Conservation (phyloP, 768 basidiomycete species). For the Flagelloscypha sp. region DNA sequence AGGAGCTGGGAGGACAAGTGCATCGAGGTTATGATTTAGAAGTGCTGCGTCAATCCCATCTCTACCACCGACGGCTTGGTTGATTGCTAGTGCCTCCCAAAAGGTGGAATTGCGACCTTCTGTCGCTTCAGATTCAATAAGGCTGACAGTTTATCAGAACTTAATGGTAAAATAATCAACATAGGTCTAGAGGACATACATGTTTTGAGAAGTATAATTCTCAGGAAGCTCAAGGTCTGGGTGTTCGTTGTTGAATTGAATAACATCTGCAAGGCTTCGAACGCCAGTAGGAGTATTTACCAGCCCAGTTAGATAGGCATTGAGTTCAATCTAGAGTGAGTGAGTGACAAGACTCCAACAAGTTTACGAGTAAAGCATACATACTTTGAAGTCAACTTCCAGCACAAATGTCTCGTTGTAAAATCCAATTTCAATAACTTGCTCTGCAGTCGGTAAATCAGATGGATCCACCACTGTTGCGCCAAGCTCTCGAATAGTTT, state of each 20-base stretch:
- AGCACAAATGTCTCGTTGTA: conserved; percentile 27
- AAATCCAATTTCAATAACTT: conserved; percentile 19
- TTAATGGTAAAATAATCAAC: neutral
- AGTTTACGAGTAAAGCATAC: conserved; percentile 1
- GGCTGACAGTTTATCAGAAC: conserved; percentile 6
- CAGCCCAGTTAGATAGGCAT: conserved; percentile 29
- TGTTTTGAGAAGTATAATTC: conserved; percentile 26
- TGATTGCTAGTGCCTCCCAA: conserved; percentile 18
- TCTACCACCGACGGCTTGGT: conserved; percentile 21
- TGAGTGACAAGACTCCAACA: neutral
- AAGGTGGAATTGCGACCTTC: conserved; percentile 21
- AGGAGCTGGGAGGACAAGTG: conserved; percentile 22
- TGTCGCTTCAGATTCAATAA: conserved; percentile 5
- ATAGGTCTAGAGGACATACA: conserved; percentile 19
- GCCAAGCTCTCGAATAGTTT: conserved; percentile 28
- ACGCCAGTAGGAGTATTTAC: conserved; percentile 32
- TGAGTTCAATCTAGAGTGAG: conserved; percentile 26
- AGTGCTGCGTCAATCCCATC: conserved; percentile 28
- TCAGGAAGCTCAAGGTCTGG: conserved; percentile 32
- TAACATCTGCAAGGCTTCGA: conserved; percentile 31
- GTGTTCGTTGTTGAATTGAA: conserved; percentile 34
- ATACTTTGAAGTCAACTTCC: conserved; percentile 31
- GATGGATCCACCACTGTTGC: conserved; percentile 40
- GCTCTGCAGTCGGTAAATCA: conserved; percentile 31
- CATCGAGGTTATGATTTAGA: conserved; percentile 24